Conservation (phyloP, 805 yeast species). For the Grigorovia transvaalensis region DNA sequence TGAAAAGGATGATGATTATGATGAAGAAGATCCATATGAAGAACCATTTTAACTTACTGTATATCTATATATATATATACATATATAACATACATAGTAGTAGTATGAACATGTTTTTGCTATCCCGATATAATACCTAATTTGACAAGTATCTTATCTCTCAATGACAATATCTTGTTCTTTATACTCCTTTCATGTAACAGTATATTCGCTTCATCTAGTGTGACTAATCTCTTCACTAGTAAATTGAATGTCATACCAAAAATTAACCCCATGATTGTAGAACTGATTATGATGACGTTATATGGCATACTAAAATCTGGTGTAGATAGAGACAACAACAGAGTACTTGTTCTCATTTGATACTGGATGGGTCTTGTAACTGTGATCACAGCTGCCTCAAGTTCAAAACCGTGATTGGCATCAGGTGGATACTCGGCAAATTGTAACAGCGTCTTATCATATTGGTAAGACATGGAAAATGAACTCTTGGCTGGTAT, state of each 20-base stretch:
- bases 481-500: slow-evolving; percentile 58
- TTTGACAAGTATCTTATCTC: slow-evolving; percentile 6
- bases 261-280: slow-evolving; percentile 84
- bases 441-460: slow-evolving; percentile 71
- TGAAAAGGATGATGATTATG: slow-evolving; percentile 95
- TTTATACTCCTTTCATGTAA: slow-evolving; percentile 12
- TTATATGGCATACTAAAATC: slow-evolving; percentile 98
- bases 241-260: slow-evolving; percentile 77
- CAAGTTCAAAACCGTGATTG: slow-evolving; percentile 91
- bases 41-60: slow-evolving; percentile 60
- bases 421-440: slow-evolving; percentile 99
- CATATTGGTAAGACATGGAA: slow-evolving; percentile 66
- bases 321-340: slow-evolving; percentile 86
- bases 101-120: background rate
- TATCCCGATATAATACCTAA: background rate
- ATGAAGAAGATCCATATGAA: slow-evolving; percentile 95
- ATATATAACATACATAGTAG: background rate
- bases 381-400: slow-evolving; percentile 74
- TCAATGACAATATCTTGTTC: slow-evolving; percentile 13
- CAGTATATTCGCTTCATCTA: slow-evolving; percentile 48
- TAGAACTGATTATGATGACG: slow-evolving; percentile 86
- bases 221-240: slow-evolving; percentile 63
- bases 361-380: slow-evolving; percentile 36
- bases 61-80: background rate
- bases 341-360: slow-evolving; percentile 74